A percentile compares a stretch with the other conserved stretches of the same genome.
These are phyloP conservation scores for Polygonum maritimum DNA, from an alignment of 148 eudicot genomes.

Conservation along the genomic window DNA sequence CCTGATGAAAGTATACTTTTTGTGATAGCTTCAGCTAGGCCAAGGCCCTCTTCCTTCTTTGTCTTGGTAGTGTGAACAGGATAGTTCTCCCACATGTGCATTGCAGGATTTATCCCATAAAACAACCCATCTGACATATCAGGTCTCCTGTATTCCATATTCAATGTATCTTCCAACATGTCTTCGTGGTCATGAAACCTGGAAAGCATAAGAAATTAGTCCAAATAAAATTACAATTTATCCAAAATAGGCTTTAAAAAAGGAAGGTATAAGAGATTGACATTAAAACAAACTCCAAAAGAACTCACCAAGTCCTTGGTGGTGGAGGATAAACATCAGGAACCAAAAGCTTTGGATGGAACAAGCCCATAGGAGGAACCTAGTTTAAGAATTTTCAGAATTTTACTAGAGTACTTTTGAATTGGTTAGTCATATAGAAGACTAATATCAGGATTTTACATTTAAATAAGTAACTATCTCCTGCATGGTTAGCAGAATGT, in stretches of 20 bases:
- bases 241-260: not conserved
- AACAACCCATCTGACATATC: conserved; percentile 56
- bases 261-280: not conserved
- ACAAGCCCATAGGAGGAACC: conserved; percentile 99
- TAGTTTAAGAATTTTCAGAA: conserved; percentile 15
- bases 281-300: not conserved
- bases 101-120: conserved; percentile 49
- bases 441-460: not conserved
- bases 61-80: conserved; percentile 48
- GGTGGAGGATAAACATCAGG: conserved; percentile 98
- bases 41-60: conserved; percentile 72
- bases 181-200: conserved; percentile 92
- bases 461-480: not conserved
- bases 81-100: conserved; percentile 84
- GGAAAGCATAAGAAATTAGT: conserved; percentile 6
- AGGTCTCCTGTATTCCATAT: conserved; percentile 63
- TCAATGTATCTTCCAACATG: conserved; percentile 90
- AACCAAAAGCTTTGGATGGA: conserved; percentile 88
- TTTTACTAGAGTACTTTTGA: not conserved
- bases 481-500: not conserved
- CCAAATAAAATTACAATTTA: not conserved
- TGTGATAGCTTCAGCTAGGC: conserved; percentile 95
- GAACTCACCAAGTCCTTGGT: conserved; percentile 73
- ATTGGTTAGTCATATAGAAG: not conserved
- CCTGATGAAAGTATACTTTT: conserved; percentile 93